Conservation (phyloP, 2,329 filamentous ascomycete genomes). For the Amauroascus niger region DNA sequence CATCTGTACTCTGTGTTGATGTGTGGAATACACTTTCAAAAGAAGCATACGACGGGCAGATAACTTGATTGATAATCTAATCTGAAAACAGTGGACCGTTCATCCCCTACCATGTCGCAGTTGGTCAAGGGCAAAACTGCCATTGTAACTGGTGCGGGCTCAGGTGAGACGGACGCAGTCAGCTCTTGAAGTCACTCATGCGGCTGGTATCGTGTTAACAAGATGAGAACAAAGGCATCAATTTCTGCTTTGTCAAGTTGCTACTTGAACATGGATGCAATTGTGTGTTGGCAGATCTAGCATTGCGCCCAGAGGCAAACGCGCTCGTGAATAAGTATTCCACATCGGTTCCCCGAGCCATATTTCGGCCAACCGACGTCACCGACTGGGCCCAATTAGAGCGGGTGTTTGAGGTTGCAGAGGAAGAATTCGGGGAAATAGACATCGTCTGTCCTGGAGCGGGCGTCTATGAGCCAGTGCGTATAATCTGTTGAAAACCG, state of each 20-base stretch:
- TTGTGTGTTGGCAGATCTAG: constrained; percentile 39
- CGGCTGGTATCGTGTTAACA: neutral
- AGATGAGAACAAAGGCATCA: constrained; percentile 35
- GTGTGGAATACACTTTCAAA: too few relatives aligned
- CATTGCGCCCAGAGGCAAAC: constrained; percentile 38
- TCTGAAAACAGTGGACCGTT: neutral
- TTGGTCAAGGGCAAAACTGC: constrained; percentile 40
- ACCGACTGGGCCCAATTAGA: constrained; percentile 43
- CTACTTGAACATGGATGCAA: constrained; percentile 40
- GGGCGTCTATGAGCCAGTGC: constrained; percentile 38
- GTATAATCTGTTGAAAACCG: constrained; percentile 8
- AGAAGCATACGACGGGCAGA: neutral
- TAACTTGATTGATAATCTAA: neutral
- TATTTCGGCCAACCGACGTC: constrained; percentile 42
- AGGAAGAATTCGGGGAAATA: constrained; percentile 40
- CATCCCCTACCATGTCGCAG: neutral
- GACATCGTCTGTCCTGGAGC: constrained; percentile 42
- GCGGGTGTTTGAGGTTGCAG: constrained; percentile 42
- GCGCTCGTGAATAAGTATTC: constrained; percentile 33
- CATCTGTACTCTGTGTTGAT: neutral
- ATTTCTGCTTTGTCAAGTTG: constrained; percentile 37
- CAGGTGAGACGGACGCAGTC: constrained; percentile 30
- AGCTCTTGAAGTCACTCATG: neutral
- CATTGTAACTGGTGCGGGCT: constrained; percentile 48
- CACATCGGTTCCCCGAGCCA: constrained; percentile 25